Percentiles rank a stretch among this genome's conserved stretches.
Conservation (phyloP, 192 early-diverging fungal genomes). For the Gonapodya prolifera region DNA sequence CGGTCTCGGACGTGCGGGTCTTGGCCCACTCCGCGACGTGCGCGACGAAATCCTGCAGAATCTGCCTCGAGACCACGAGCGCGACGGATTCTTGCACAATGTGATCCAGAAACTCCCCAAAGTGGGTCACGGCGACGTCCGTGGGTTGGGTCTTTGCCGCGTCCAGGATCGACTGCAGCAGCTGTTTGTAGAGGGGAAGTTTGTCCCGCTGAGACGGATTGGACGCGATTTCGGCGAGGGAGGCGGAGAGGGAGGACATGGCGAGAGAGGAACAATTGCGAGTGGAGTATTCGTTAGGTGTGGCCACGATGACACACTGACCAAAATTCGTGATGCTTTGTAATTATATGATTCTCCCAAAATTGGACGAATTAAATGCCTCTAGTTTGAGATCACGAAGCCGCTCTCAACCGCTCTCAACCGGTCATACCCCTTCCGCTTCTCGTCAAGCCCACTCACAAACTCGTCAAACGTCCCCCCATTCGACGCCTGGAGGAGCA, state of each 20-base stretch:
- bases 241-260: not conserved
- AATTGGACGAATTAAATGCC: too few species aligned
- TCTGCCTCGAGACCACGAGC: conserved; percentile 60
- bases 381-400: too few species aligned
- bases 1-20: conserved; percentile 19
- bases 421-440: too few species aligned
- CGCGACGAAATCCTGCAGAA: conserved; percentile 55
- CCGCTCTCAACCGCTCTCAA: too few species aligned
- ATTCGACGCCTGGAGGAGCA: too few species aligned
- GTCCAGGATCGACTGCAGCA: not conserved
- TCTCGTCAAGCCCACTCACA: too few species aligned
- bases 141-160: not conserved
- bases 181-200: not conserved
- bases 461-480: too few species aligned
- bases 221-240: not conserved
- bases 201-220: conserved; percentile 5
- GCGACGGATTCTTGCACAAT: conserved; percentile 40
- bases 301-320: too few species aligned
- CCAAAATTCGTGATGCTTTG: too few species aligned
- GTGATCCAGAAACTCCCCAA: conserved; percentile 17
- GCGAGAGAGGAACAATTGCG: too few species aligned
- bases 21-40: conserved; percentile 34
- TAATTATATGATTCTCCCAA: too few species aligned
- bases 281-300: too few species aligned
- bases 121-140: not conserved